These are phyloP conservation scores for Prunus salicina DNA, from an alignment of 306 rosid genomes.

Conservation along the genomic window DNA sequence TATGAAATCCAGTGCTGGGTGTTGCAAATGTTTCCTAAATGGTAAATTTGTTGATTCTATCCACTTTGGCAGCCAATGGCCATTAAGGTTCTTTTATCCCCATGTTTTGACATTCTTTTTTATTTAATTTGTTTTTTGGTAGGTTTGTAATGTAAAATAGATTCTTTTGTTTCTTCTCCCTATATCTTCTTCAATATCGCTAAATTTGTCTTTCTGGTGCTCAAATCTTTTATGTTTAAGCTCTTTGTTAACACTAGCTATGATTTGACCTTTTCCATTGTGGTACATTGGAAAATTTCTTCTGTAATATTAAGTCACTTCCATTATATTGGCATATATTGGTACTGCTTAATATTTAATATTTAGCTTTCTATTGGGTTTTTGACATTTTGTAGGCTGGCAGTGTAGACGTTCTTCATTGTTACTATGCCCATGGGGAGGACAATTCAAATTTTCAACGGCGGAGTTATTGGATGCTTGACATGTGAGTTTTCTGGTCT, in stretches of 20 bases:
- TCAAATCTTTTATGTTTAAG: background rate
- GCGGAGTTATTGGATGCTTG: slow-evolving; percentile 84
- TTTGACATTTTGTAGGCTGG: slow-evolving; percentile 46
- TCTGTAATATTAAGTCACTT: background rate
- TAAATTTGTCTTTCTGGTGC: background rate
- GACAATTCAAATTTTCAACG: slow-evolving; percentile 65
- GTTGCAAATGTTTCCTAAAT: background rate
- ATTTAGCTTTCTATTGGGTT: slow-evolving; percentile 13
- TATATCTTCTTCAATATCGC: background rate
- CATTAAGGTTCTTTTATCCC: background rate
- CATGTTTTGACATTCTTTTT: background rate
- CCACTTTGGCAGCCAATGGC: background rate
- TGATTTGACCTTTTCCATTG: slow-evolving; percentile 3
- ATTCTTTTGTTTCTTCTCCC: background rate
- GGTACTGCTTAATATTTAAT: slow-evolving; percentile 15
- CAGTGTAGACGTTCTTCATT: slow-evolving; percentile 62
- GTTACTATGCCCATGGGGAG: slow-evolving; percentile 86
- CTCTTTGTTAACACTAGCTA: background rate
- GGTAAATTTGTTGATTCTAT: background rate
- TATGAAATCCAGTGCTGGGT: background rate
- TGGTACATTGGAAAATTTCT: slow-evolving; percentile 6
- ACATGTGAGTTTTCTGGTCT: slow-evolving; percentile 43
- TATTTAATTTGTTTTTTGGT: background rate
- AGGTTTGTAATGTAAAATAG: background rate
- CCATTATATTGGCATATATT: background rate